A percentile compares a stretch with the other conserved stretches of the same genome.
Conservation (phyloP, 2,329 filamentous ascomycete species). For the Ustilaginoidea virens region DNA sequence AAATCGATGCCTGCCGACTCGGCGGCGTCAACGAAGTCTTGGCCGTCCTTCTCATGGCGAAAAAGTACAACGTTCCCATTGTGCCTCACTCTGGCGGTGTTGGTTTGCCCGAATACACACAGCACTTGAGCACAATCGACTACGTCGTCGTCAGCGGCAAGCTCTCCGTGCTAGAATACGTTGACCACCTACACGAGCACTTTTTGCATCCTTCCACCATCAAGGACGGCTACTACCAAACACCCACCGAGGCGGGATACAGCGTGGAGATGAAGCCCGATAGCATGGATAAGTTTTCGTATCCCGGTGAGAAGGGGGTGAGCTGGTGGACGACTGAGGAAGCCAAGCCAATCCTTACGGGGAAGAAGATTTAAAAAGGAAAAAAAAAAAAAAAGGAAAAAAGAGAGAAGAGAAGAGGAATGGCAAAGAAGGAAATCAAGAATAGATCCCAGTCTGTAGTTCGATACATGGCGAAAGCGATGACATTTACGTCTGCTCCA, state of each 20-base stretch:
- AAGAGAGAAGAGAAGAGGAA: no score
- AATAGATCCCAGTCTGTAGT: no score
- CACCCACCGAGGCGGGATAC: constrained; percentile 69
- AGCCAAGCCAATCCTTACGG: constrained; percentile 59
- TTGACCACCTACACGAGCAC: constrained; percentile 88
- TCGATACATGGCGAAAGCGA: no score
- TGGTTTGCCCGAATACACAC: constrained; percentile 83
- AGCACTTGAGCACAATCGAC: constrained; percentile 84
- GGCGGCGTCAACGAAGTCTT: constrained; percentile 86
- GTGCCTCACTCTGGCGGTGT: constrained; percentile 85
- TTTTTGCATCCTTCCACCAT: constrained; percentile 72
- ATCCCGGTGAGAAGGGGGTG: constrained; percentile 60
- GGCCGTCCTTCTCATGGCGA: constrained; percentile 76
- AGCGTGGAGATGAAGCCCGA: constrained; percentile 86
- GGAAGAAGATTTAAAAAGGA: constrained; percentile 33
- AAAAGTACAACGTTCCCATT: constrained; percentile 63
- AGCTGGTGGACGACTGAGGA: constrained; percentile 79
- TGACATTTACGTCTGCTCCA: no score
- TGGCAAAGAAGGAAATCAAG: no score
- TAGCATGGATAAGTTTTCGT: constrained; percentile 69
- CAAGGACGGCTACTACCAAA: constrained; percentile 76
- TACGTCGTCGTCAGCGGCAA: constrained; percentile 77
- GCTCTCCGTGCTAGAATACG: constrained; percentile 73
- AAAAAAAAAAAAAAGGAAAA: no score
- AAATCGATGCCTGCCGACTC: constrained; percentile 80